Evolutionary conservation across 345 rosid species (phyloP).

Genomic region (Nasturtium officinale): DNA sequence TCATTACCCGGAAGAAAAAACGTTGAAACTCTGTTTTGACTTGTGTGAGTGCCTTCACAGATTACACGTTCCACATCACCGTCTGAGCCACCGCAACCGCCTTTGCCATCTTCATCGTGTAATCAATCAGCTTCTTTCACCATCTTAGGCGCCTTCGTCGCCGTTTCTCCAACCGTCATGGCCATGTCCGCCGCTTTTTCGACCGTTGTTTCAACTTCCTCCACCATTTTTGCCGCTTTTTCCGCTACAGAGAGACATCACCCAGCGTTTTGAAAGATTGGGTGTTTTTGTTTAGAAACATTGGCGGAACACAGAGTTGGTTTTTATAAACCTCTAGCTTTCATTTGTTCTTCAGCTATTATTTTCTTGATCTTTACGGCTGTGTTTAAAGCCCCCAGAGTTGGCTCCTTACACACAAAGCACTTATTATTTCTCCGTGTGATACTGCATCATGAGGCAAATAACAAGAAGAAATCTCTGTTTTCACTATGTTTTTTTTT

Average conservation of each 20-base stretch:
- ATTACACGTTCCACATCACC: slow-evolving; percentile 17
- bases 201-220: slow-evolving; percentile 8
- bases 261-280: neutral
- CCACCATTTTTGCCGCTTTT: neutral
- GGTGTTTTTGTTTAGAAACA: neutral
- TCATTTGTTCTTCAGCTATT: slow-evolving; percentile 7
- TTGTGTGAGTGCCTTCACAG: neutral
- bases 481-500: neutral
- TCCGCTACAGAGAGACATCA: neutral
- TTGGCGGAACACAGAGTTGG: neutral
- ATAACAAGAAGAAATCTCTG: neutral
- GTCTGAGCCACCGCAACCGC: neutral
- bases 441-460: slow-evolving; percentile 52
- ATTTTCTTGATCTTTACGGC: slow-evolving; percentile 61
- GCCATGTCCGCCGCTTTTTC: neutral
- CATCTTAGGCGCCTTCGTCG: neutral
- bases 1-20: neutral
- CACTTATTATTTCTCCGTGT: slow-evolving; percentile 63
- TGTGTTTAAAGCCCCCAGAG: slow-evolving; percentile 64
- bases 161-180: neutral
- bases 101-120: slow-evolving; percentile 20
- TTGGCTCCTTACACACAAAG: slow-evolving; percentile 71
- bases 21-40: neutral
- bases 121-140: slow-evolving; percentile 25
- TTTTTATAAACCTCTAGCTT: slow-evolving; percentile 21